Percentiles rank a stretch among this genome's conserved stretches.
These are phyloP conservation scores for Chamaenerion angustifolium DNA, from an alignment of 345 rosid species.

Conservation along the genomic window DNA sequence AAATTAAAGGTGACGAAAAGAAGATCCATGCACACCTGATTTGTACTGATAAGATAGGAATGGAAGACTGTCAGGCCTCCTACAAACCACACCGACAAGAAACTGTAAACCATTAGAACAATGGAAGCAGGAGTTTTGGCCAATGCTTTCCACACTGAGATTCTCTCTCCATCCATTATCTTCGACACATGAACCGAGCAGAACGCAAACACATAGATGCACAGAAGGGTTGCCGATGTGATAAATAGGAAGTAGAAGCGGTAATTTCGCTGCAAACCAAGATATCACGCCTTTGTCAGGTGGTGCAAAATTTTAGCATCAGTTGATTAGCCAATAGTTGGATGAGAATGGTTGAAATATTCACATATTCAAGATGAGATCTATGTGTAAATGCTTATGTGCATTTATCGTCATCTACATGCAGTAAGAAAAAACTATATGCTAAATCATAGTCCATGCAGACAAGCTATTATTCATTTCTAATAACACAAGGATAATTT, in stretches of 20 bases:
- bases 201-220: slow-evolving; percentile 75
- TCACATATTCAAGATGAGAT: neutral
- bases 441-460: too few species aligned
- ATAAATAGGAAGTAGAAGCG: slow-evolving; percentile 94
- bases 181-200: slow-evolving; percentile 72
- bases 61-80: slow-evolving; percentile 87
- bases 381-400: too few species aligned
- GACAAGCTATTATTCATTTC: too few species aligned
- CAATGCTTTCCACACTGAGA: slow-evolving; percentile 76
- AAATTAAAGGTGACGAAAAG: too few species aligned
- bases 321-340: neutral
- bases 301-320: slow-evolving; percentile 3
- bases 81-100: slow-evolving; percentile 75
- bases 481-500: too few species aligned
- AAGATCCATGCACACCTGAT: too few species aligned
- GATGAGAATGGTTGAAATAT: neutral
- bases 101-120: slow-evolving; percentile 54
- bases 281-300: slow-evolving; percentile 3
- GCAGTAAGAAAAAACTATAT: too few species aligned
- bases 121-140: slow-evolving; percentile 81
- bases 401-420: too few species aligned
- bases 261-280: slow-evolving; percentile 75
- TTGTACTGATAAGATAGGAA: slow-evolving; percentile 70
- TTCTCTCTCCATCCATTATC: slow-evolving; percentile 45
- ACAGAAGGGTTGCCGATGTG: slow-evolving; percentile 51